A percentile compares a stretch with the other conserved stretches of the same genome.
Conservation (phyloP, 441 rosid genomes). For the Pelargonium hybrid region DNA sequence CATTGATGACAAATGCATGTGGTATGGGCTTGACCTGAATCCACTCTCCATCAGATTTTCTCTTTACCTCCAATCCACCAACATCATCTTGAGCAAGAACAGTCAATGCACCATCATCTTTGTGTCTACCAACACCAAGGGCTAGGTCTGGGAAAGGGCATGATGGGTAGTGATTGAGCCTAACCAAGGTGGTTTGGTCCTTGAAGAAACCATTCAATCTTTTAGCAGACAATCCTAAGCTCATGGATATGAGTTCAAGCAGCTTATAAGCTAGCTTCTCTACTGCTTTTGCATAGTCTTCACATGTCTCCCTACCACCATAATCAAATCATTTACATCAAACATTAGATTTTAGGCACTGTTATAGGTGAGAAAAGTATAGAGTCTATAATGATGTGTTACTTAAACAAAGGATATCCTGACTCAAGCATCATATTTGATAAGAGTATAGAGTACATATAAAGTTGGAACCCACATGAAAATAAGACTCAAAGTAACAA, state of each 20-base stretch:
- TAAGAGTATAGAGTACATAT: too few species aligned
- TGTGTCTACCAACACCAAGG: conserved; percentile 73
- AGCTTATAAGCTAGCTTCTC: conserved; percentile 45
- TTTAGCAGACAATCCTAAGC: conserved; percentile 49
- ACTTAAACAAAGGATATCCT: too few species aligned
- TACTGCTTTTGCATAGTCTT: conserved; percentile 44
- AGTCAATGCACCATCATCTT: conserved; percentile 58
- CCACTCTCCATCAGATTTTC: conserved; percentile 66
- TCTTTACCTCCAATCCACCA: conserved; percentile 61
- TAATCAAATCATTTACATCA: background rate
- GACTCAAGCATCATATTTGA: too few species aligned
- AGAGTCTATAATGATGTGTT: too few species aligned
- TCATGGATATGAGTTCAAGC: conserved; percentile 41
- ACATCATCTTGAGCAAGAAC: conserved; percentile 66
- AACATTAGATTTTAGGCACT: background rate
- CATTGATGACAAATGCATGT: conserved; percentile 57
- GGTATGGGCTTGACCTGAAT: conserved; percentile 43
- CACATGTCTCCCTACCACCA: conserved; percentile 40
- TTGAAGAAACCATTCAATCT: conserved; percentile 41
- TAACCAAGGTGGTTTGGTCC: conserved; percentile 44
- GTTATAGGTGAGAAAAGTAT: too few species aligned
- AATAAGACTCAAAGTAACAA: background rate
- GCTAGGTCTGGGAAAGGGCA: conserved; percentile 75
- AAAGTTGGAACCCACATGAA: too few species aligned
- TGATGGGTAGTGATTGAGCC: conserved; percentile 66